Percentiles rank a stretch among this genome's conserved stretches.
phyloP scores from a whole-genome alignment of 108 stramenopile genomes.

The Skeletonema tropicum region DNA sequence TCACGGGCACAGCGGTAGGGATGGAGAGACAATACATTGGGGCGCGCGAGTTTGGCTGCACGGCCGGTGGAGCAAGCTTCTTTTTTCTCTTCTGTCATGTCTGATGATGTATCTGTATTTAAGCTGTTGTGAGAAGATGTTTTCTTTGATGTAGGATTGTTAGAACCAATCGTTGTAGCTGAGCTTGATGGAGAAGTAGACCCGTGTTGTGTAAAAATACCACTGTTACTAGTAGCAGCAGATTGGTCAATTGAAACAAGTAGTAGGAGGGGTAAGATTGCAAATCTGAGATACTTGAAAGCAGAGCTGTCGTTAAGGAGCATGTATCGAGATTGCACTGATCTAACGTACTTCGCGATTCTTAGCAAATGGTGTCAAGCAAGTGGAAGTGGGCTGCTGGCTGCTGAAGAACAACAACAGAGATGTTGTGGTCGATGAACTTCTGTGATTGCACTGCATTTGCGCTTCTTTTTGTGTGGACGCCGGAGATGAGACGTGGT shows the following conservation, averaged over 20 bases:
- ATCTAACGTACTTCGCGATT: background rate
- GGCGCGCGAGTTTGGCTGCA: constrained; percentile 78
- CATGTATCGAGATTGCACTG: constrained; percentile 1
- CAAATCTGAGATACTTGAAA: background rate
- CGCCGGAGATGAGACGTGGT: too few relatives aligned
- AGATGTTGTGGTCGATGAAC: too few relatives aligned
- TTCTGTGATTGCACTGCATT: too few relatives aligned
- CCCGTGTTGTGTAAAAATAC: background rate
- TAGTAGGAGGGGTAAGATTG: background rate
- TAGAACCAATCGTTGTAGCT: background rate
- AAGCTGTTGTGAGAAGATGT: background rate
- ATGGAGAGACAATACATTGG: constrained; percentile 88
- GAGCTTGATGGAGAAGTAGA: background rate
- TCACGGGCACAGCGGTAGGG: constrained; percentile 97
- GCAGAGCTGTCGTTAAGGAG: background rate
- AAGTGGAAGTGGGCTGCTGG: too few relatives aligned
- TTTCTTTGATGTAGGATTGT: background rate
- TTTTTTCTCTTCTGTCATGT: constrained; percentile 39
- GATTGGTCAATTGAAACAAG: background rate
- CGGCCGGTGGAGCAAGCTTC: constrained; percentile 45
- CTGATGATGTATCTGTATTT: background rate
- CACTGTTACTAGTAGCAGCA: background rate
- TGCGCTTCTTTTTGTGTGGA: too few relatives aligned
- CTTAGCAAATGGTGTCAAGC: background rate
- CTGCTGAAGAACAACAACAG: too few relatives aligned